Conservation (phyloP, 768 basidiomycete species). For the Porphyrellus cyaneotinctus region DNA sequence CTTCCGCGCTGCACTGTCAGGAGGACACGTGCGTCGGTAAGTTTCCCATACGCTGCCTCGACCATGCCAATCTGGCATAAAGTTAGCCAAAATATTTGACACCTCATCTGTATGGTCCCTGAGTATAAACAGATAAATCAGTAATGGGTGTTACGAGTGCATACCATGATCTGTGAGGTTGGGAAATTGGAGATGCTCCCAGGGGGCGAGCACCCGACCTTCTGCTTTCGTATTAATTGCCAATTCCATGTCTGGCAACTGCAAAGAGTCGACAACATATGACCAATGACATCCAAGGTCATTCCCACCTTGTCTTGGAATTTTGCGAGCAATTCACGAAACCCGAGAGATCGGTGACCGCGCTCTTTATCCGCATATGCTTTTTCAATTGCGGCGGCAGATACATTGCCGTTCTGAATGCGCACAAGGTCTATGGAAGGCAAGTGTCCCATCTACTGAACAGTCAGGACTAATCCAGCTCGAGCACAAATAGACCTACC, state of each 20-base stretch:
- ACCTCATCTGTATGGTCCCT: too few species aligned
- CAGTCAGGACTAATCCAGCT: not conserved
- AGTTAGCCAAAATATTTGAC: slow-evolving; percentile 46
- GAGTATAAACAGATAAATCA: not conserved
- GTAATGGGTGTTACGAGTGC: not conserved
- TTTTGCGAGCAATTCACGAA: slow-evolving; percentile 67
- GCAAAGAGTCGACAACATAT: not conserved
- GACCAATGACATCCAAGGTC: not conserved
- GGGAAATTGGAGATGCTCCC: slow-evolving; percentile 75
- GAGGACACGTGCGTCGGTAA: slow-evolving; percentile 84
- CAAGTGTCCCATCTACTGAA: slow-evolving; percentile 59
- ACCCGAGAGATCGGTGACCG: slow-evolving; percentile 74
- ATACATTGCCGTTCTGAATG: slow-evolving; percentile 59
- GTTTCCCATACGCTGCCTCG: slow-evolving; percentile 91
- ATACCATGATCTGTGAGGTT: slow-evolving; percentile 55
- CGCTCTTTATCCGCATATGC: slow-evolving; percentile 60
- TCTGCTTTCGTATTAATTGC: slow-evolving; percentile 93
- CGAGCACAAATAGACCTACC: slow-evolving; percentile 31
- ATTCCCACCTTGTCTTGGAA: slow-evolving; percentile 60
- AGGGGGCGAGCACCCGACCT: slow-evolving; percentile 88
- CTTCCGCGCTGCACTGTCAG: slow-evolving; percentile 72
- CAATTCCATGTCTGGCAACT: slow-evolving; percentile 94
- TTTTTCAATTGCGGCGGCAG: slow-evolving; percentile 54
- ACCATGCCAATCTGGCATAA: slow-evolving; percentile 80
- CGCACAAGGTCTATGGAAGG: slow-evolving; percentile 87